phyloP scores from a whole-genome alignment of 2,329 filamentous ascomycete species.

The Cladosporium sp. region DNA sequence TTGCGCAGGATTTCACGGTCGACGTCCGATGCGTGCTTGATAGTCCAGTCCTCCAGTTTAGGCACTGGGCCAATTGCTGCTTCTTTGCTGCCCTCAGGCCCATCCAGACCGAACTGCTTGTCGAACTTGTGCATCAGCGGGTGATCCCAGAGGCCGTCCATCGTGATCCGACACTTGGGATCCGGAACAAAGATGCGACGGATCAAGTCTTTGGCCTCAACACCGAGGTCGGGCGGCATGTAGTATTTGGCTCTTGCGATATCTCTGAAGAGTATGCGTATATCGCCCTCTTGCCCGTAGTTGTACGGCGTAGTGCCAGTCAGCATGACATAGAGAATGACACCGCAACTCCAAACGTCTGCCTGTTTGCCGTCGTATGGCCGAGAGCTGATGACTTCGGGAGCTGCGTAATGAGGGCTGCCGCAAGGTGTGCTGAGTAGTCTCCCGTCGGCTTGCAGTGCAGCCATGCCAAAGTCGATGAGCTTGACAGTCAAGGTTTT shows the following conservation, averaged over 20 bases:
- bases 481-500: constrained; percentile 73
- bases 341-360: constrained; percentile 91
- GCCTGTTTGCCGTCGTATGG: constrained; percentile 78
- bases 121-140: constrained; percentile 81
- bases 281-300: constrained; percentile 55
- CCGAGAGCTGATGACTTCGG: constrained; percentile 73
- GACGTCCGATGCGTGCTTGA: constrained; percentile 59
- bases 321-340: constrained; percentile 83
- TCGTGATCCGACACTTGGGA: constrained; percentile 70
- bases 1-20: constrained; percentile 78
- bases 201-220: constrained; percentile 71
- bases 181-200: constrained; percentile 70
- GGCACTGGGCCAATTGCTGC: constrained; percentile 47
- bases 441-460: constrained; percentile 72
- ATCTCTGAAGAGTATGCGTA: constrained; percentile 57
- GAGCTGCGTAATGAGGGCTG: constrained; percentile 93
- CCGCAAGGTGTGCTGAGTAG: constrained; percentile 86
- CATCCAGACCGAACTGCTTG: constrained; percentile 59
- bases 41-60: constrained; percentile 56
- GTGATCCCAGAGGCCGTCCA: constrained; percentile 79
- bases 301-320: constrained; percentile 77
- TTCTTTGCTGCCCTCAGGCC: constrained; percentile 46
- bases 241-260: constrained; percentile 45
- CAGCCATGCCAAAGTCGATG: constrained; percentile 97
- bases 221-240: constrained; percentile 48